Evolutionary conservation across 75 land plant genomes (phyloP).

Genomic region (Pseudotsuga menziesii): DNA sequence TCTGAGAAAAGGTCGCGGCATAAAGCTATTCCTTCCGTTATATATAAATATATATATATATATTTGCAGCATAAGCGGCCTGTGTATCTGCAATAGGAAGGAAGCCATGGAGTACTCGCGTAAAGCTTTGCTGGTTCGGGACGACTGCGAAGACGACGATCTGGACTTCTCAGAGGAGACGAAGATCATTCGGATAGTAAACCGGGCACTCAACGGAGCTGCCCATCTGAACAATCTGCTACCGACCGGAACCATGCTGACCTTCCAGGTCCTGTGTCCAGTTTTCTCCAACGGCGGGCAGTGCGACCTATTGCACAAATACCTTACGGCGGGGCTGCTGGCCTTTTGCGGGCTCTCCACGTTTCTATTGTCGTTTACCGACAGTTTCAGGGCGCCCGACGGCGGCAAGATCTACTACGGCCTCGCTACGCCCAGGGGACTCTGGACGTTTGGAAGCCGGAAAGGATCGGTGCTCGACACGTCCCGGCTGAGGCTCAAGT

Average conservation of each 20-base stretch:
- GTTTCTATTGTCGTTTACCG: slow-evolving; percentile 16
- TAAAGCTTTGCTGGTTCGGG: background rate
- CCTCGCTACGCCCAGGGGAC: slow-evolving; percentile 17
- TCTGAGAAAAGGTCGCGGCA: too few relatives aligned
- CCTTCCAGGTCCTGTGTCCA: slow-evolving; percentile 31
- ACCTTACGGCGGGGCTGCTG: slow-evolving; percentile 14
- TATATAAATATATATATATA: too few relatives aligned
- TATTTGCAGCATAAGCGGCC: too few relatives aligned
- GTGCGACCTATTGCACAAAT: slow-evolving; percentile 10
- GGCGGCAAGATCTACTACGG: slow-evolving; percentile 29
- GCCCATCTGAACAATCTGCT: slow-evolving; percentile 24
- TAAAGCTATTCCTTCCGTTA: too few relatives aligned
- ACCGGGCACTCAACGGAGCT: slow-evolving; percentile 2
- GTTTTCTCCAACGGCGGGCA: slow-evolving; percentile 22
- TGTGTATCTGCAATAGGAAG: too few relatives aligned
- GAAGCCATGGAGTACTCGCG: background rate
- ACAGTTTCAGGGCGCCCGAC: slow-evolving; percentile 25
- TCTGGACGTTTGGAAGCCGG: slow-evolving; percentile 10
- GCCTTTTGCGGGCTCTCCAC: slow-evolving; percentile 12
- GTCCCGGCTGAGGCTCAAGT: slow-evolving; percentile 5
- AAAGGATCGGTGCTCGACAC: background rate
- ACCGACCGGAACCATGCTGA: slow-evolving; percentile 29
- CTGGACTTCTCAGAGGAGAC: background rate
- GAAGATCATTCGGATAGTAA: background rate
- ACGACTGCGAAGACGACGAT: background rate